Conservation (phyloP, 1,139 yeast genomes). For the Groenewaldozyma sp. region DNA sequence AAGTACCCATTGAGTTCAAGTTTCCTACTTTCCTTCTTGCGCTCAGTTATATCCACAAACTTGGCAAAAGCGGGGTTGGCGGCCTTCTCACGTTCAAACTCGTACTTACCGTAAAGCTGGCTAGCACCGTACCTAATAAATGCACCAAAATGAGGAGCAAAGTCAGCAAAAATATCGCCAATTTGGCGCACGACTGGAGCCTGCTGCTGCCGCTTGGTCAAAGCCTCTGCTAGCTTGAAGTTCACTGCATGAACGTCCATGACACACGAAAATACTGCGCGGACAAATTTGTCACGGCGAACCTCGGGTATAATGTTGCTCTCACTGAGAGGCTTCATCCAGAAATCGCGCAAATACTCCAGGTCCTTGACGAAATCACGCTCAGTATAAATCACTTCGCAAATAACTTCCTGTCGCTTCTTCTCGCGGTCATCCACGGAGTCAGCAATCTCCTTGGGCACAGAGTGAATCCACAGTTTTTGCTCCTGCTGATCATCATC, state of each 20-base stretch:
- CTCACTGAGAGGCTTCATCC: constrained; percentile 83
- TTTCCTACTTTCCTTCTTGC: constrained; percentile 80
- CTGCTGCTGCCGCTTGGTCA: constrained; percentile 79
- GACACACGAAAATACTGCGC: constrained; percentile 87
- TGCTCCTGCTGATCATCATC: constrained; percentile 74
- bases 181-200: constrained; percentile 78
- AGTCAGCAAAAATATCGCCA: constrained; percentile 81
- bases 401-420: constrained; percentile 90
- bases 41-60: constrained; percentile 85
- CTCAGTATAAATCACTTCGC: constrained; percentile 89
- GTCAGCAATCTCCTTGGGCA: constrained; percentile 71
- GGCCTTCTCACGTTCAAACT: constrained; percentile 89
- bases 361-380: constrained; percentile 91
- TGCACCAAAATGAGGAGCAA: constrained; percentile 81
- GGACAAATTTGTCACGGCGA: constrained; percentile 81
- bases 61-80: constrained; percentile 84
- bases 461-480: constrained; percentile 91
- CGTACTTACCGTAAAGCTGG: constrained; percentile 90
- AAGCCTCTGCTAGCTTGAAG: constrained; percentile 75
- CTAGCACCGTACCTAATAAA: constrained; percentile 93
- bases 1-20: constrained; percentile 88
- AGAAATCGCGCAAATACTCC: constrained; percentile 87
- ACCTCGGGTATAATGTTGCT: constrained; percentile 80
- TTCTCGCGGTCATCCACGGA: constrained; percentile 75
- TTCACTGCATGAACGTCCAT: constrained; percentile 81